A percentile compares a stretch with the other conserved stretches of the same genome.
phyloP scores from a whole-genome alignment of 2,329 filamentous ascomycete species.

The Xylariaceae sp. region DNA sequence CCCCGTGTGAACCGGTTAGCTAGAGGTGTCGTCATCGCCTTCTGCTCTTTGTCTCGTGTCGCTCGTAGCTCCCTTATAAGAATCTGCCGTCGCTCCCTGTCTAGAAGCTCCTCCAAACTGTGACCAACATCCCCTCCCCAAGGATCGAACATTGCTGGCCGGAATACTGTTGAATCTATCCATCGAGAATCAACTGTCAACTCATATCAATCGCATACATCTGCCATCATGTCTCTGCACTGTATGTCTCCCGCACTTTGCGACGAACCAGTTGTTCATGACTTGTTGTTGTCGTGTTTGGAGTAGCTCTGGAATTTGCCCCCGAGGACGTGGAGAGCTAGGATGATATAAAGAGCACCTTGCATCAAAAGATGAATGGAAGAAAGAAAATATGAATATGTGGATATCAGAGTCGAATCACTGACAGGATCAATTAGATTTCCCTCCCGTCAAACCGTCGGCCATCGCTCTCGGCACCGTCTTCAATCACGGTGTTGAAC shows the following conservation, averaged over 20 bases:
- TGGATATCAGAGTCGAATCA: neutral
- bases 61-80: conserved; percentile 11
- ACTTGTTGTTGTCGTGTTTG: neutral
- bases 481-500: conserved; percentile 90
- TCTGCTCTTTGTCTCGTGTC: conserved; percentile 3
- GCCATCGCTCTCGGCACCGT: conserved; percentile 92
- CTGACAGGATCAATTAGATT: conserved; percentile 37
- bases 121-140: conserved; percentile 1
- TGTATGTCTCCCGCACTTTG: conserved; percentile 40
- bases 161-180: neutral
- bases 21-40: conserved; percentile 18
- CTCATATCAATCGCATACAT: conserved; percentile 11
- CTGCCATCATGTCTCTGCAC: conserved; percentile 52
- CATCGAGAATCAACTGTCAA: neutral
- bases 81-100: conserved; percentile 7
- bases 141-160: neutral
- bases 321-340: neutral
- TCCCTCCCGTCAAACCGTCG: conserved; percentile 85
- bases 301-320: neutral
- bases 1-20: neutral
- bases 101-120: neutral
- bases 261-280: neutral
- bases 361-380: neutral
- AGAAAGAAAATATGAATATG: neutral
- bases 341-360: neutral